Conservation (phyloP, 2,329 filamentous ascomycete species). For the Fusarium graminum region DNA sequence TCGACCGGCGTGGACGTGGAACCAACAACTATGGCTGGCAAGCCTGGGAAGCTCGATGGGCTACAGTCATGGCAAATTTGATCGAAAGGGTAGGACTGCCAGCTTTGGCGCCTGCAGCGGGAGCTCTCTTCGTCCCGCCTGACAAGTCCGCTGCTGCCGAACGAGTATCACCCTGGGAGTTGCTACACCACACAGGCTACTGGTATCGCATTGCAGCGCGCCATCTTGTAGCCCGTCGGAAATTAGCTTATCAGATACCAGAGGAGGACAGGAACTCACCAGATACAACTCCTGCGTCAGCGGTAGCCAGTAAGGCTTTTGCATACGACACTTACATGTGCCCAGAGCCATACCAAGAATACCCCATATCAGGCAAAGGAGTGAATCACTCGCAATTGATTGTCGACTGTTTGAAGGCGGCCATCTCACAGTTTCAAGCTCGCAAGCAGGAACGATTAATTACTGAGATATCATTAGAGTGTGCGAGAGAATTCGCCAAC, state of each 20-base stretch:
- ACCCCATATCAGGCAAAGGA: conserved; percentile 63
- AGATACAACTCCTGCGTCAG: conserved; percentile 61
- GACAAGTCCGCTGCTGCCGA: conserved; percentile 72
- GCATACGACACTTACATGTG: conserved; percentile 76
- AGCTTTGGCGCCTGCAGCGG: conserved; percentile 61
- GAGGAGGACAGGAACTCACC: conserved; percentile 69
- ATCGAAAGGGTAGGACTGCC: conserved; percentile 67
- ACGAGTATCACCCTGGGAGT: conserved; percentile 72
- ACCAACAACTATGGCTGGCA: conserved; percentile 93
- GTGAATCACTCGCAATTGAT: conserved; percentile 70
- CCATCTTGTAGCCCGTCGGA: conserved; percentile 67
- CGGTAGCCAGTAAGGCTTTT: conserved; percentile 64
- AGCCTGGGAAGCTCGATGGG: conserved; percentile 88
- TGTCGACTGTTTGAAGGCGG: conserved; percentile 64
- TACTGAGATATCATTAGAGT: conserved; percentile 69
- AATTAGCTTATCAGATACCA: conserved; percentile 68
- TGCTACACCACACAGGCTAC: conserved; percentile 75
- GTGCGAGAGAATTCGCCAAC: conserved; percentile 67
- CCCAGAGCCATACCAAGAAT: conserved; percentile 72
- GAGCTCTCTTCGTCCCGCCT: conserved; percentile 64
- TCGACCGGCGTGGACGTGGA: conserved; percentile 86
- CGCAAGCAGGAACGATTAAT: conserved; percentile 66
- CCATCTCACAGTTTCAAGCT: conserved; percentile 66
- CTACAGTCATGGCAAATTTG: conserved; percentile 71
- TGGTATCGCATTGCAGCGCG: conserved; percentile 73